Conservation (phyloP, 768 basidiomycete species). For the Suillus variegatus region DNA sequence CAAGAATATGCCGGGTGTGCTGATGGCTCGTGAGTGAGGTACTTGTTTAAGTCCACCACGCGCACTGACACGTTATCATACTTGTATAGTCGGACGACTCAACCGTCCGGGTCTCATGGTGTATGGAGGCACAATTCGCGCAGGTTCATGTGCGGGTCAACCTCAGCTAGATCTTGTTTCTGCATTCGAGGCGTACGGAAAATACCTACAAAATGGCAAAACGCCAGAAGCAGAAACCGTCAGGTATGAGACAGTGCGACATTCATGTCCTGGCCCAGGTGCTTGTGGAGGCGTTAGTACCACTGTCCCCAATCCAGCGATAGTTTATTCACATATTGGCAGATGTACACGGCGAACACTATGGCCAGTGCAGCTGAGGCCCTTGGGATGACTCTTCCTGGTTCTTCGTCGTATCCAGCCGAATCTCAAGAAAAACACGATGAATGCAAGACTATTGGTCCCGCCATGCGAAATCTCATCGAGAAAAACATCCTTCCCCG, state of each 20-base stretch:
- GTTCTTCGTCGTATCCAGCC: constrained; percentile 96
- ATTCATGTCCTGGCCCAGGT: constrained; percentile 97
- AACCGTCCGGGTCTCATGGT: constrained; percentile 98
- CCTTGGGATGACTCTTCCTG: constrained; percentile 93
- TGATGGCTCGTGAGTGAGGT: constrained; percentile 83
- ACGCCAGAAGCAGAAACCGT: constrained; percentile 80
- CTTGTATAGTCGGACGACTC: constrained; percentile 75
- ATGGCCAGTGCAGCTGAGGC: constrained; percentile 97
- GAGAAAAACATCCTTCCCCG: constrained; percentile 90
- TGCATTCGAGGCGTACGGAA: constrained; percentile 97
- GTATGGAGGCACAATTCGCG: constrained; percentile 93
- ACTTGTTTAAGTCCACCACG: not conserved
- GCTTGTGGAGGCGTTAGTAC: constrained; percentile 92
- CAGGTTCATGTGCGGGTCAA: constrained; percentile 87
- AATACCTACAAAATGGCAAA: constrained; percentile 88
- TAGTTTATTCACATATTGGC: constrained; percentile 10
- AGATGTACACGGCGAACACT: constrained; percentile 99
- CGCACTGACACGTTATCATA: constrained; percentile 7
- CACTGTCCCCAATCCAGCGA: constrained; percentile 1
- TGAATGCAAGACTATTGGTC: constrained; percentile 82
- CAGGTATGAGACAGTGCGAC: constrained; percentile 84
- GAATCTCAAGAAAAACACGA: constrained; percentile 84
- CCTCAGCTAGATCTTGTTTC: constrained; percentile 94
- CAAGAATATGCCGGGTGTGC: constrained; percentile 99
- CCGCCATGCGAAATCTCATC: constrained; percentile 83